Base-by-base conservation (phyloP, 2,329 filamentous ascomycete genomes). In the Tricladium varicosporioides region DNA sequence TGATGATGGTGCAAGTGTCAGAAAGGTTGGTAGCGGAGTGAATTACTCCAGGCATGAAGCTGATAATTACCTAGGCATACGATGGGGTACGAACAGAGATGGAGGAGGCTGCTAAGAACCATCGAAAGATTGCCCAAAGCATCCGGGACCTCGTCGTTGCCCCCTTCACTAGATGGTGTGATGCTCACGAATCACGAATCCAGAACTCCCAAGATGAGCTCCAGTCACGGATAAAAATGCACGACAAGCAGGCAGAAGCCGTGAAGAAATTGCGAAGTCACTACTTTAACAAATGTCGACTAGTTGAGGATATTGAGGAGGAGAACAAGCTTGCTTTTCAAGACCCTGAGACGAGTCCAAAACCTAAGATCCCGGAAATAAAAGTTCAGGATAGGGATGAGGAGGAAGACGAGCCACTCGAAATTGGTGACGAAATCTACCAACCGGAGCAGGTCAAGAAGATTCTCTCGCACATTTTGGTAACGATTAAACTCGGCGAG, bases 291-390 rank as follows among this genome's bases (percentile, higher is more conserved):
- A 99, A 97, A 76, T 99, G 94, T 72, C 88, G 95, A 50, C 79
- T 97, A 60, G 88, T 97, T 5, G 95, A 99, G 72, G 94, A 99
- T 71, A 77, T 97, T 59, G 94, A 99, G 72, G 94, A 99, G 75
- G 95, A 99, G 78, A 96, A 97, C 73, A 97, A 99, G 75, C 82
- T 99, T 54, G 94, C 92, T 42, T 99, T 99, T 75, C 92, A 96
- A 73, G 91, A 92, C 63, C 91, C 92, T 1, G 83, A 87, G 67
- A 78, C 73, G 33, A 92, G 88, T 72, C 87, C 89, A 2, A 80
- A 82, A 72, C 75, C 79, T 54, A 64, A 80, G 61, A 88, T 91
- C 43, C 89, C 90, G 46, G 92, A 92, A 70, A 96, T 99, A 74
- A 95, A 97, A 73, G 86, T 97, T 43, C 85, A 89, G 16, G 81